Evolutionary conservation across 495 filamentous ascomycete species (phyloP), one percentile per base, ranked within the genome.

Genomic region (Aspergillus taichungensis): DNA sequence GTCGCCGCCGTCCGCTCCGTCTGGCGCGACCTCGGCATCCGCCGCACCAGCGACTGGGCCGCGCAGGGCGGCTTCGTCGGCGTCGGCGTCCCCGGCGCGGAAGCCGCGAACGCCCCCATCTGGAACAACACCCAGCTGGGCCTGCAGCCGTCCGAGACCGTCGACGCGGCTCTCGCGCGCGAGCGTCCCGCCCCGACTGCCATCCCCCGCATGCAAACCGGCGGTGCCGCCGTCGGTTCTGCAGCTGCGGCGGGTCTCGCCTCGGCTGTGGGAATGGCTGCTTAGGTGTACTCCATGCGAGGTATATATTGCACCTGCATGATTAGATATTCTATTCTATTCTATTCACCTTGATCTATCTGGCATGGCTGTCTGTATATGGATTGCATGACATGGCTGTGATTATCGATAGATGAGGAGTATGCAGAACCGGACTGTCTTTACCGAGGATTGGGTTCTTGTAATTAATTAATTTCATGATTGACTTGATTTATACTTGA

Each of bases 21-120:
- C 31, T 98, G 89, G 88, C 74, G 71, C 10, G 76, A 88, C 54
- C 76, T 98, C 3, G 81, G 80, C 24, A 89, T 98, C 69, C 95
- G 95, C 71, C 79, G 89, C 41, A 87, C 90, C 32, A 84, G 78
- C 50, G 86, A 92, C 47, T 97, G 92, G 92, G 80, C 84, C n/a
- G 76, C 75, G 28, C 74, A 91, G 56, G 92, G 94, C 6, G 94
- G 92, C 5, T 94, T 95, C 55, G 87, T 95, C 40, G 91, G 91
- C 34, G 91, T 97, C 13, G 91, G 91, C 24, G 81, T 84, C 30
- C 68, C 82, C 36, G 76, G 72, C 5, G 72, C 71, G 8, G 69
- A 75, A 35, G 71, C 64, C 34, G 73, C 70, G 13, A 71, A 78
- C 50, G 71, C 80, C 54, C 80, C 80, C 34, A 82, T 97, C 30